These are phyloP conservation scores for Pseudogymnoascus sp. DNA, from an alignment of 2,329 filamentous ascomycete species.

Conservation along the genomic window DNA sequence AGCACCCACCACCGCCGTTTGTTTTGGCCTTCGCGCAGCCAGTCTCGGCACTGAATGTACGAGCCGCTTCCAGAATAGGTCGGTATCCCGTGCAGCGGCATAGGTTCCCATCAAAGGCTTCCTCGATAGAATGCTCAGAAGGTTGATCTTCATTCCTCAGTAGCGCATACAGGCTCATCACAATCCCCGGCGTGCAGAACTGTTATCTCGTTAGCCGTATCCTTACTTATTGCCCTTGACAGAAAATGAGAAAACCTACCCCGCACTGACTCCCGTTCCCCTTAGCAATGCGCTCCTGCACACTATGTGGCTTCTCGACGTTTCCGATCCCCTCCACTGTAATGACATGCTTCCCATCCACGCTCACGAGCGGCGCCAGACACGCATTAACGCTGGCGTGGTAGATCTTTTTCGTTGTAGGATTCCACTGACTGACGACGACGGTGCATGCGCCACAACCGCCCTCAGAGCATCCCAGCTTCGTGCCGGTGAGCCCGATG, in stretches of 20 bases:
- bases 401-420: slow-evolving; percentile 75
- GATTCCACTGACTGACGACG: slow-evolving; percentile 87
- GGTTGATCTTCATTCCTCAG: slow-evolving; percentile 75
- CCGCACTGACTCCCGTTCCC: slow-evolving; percentile 85
- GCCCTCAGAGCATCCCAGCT: slow-evolving; percentile 91
- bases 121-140: slow-evolving; percentile 76
- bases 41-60: slow-evolving; percentile 61
- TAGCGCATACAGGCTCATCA: slow-evolving; percentile 94
- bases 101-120: slow-evolving; percentile 93
- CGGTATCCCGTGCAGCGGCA: slow-evolving; percentile 94
- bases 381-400: slow-evolving; percentile 97
- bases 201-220: neutral
- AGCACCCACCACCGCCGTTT: slow-evolving; percentile 53
- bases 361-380: slow-evolving; percentile 79
- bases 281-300: slow-evolving; percentile 84
- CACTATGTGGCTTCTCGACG: slow-evolving; percentile 75
- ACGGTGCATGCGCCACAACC: slow-evolving; percentile 96
- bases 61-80: slow-evolving; percentile 87
- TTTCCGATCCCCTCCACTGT: slow-evolving; percentile 94
- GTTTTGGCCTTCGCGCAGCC: slow-evolving; percentile 41
- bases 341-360: slow-evolving; percentile 97
- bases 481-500: slow-evolving; percentile 89
- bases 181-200: slow-evolving; percentile 95
- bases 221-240: neutral
- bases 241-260: neutral